Base-by-base conservation (phyloP, 345 rosid species). In the Odontarrhena argentea region DNA sequence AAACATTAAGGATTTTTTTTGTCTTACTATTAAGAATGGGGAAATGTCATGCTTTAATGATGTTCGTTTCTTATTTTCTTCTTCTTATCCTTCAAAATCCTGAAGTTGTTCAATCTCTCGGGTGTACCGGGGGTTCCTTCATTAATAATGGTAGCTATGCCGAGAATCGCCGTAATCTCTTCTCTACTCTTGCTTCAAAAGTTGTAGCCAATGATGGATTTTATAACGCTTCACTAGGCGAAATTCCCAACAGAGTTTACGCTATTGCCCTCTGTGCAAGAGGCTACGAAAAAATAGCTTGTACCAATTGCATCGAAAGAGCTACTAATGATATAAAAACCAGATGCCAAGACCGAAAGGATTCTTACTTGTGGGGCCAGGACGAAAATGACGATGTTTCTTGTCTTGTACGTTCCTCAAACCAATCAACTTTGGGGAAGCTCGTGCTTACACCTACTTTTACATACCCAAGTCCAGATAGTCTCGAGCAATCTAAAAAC, bases 341-440 rank as follows among this genome's bases (percentile, higher is more conserved):
- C 1, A 44, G 10, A 0, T 85, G 89, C 52, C 70, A 61, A 1
- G 55, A 61, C 49, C 79, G 69, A 9, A 75, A 61, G 26, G 76
- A 63, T 47, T 84, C 68, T 3, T 3, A 63, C 36, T 8, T 65
- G 0, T 70, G 77, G 77, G 56, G 37, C 47, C 1, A 38, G 1
- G 68, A 48, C 35, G 35, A 18, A 3, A 42, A 32, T 18, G 65
- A 37, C 4, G 36, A 60, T 6, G 49, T 70, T 47, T 65, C 64
- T 3, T 80, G 84, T 65, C 7, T 65, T 3, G 57, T 80, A 14
- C 74, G 74, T 9, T 77, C 79, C 59, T 49, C 83, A 5, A 52
- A 77, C 45, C 63, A 6, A 3, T 60, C 78, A 0, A 47, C 77
- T 12, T 50, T 57, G 0, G 80, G 86, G 7, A n/a, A 18, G 22